Evolutionary conservation across 2,329 filamentous ascomycete genomes (phyloP).

Genomic region (Apiospora hydei): DNA sequence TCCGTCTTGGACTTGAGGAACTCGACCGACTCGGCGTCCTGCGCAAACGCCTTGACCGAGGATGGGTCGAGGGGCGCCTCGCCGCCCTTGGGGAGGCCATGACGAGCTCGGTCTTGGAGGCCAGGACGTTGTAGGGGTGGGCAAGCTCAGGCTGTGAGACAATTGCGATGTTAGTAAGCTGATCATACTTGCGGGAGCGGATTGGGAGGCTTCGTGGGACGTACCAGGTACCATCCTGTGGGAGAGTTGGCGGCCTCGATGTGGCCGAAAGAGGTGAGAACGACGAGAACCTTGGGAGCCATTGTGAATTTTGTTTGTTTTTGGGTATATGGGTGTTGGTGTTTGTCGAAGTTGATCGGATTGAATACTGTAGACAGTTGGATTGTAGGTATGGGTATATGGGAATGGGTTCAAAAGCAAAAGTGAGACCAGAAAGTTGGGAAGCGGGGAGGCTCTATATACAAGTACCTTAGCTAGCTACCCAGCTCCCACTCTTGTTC

Average conservation of each 20-base stretch:
- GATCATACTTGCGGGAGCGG: background rate
- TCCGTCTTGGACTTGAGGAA: constrained; percentile 64
- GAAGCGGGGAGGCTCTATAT: constrained; percentile 9
- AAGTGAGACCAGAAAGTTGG: background rate
- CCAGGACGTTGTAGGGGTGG: constrained; percentile 68
- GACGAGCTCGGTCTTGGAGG: constrained; percentile 58
- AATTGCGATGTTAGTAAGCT: background rate
- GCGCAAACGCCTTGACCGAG: constrained; percentile 62
- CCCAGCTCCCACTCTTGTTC: background rate
- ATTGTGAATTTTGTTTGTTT: constrained; percentile 40
- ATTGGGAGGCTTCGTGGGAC: constrained; percentile 28
- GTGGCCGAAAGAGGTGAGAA: constrained; percentile 69
- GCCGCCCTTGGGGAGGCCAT: constrained; percentile 69
- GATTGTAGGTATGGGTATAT: background rate
- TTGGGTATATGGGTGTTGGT: constrained; percentile 1
- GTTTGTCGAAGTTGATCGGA: background rate
- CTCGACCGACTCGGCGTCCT: constrained; percentile 57
- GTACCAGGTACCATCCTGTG: constrained; percentile 76
- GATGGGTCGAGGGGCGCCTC: constrained; percentile 65
- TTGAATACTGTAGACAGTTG: too few species aligned
- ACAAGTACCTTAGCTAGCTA: background rate
- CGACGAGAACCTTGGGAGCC: constrained; percentile 71
- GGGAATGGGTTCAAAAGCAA: background rate
- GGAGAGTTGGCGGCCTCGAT: constrained; percentile 58
- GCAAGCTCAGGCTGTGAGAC: constrained; percentile 64